These are phyloP conservation scores for Aphanomyces euteiches DNA, from an alignment of 352 stramenopile species.

Conservation along the genomic window DNA sequence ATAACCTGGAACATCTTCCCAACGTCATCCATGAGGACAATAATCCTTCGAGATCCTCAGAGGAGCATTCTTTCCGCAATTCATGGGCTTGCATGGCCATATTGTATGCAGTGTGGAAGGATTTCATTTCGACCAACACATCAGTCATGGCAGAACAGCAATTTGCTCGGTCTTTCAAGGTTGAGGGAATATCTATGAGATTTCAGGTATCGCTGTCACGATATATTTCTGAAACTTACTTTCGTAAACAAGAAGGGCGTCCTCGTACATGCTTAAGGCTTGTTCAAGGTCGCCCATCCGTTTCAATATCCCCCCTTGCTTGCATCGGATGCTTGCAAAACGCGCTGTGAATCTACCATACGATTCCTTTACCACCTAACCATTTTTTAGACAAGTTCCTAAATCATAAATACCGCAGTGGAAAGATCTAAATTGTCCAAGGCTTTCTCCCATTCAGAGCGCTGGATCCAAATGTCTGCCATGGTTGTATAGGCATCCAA, in stretches of 20 bases:
- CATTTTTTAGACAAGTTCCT: no score
- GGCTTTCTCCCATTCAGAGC: slow-evolving; percentile 35
- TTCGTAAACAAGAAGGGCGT: slow-evolving; percentile 55
- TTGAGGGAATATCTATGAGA: not conserved
- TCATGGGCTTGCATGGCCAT: slow-evolving; percentile 40
- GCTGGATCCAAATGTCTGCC: slow-evolving; percentile 39
- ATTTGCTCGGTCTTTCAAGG: slow-evolving; percentile 34
- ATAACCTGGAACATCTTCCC: slow-evolving; percentile 37
- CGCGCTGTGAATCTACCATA: slow-evolving; percentile 47
- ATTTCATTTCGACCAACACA: slow-evolving; percentile 22
- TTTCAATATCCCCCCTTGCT: slow-evolving; percentile 44
- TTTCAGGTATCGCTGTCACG: not conserved
- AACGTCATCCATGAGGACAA: slow-evolving; percentile 50
- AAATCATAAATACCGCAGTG: not conserved
- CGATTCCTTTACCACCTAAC: slow-evolving; percentile 39
- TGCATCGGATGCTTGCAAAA: slow-evolving; percentile 47
- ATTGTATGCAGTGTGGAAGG: slow-evolving; percentile 39
- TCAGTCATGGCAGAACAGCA: slow-evolving; percentile 46
- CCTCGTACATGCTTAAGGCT: slow-evolving; percentile 48
- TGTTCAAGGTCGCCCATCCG: slow-evolving; percentile 34
- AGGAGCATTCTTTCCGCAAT: slow-evolving; percentile 40
- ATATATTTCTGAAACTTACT: not conserved
- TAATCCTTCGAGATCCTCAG: slow-evolving; percentile 35
- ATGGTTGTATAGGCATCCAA: slow-evolving; percentile 49
- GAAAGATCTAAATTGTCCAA: slow-evolving; percentile 35